Base-by-base conservation (phyloP, 2,329 filamentous ascomycete genomes). In the Pseudocercospora musae region DNA sequence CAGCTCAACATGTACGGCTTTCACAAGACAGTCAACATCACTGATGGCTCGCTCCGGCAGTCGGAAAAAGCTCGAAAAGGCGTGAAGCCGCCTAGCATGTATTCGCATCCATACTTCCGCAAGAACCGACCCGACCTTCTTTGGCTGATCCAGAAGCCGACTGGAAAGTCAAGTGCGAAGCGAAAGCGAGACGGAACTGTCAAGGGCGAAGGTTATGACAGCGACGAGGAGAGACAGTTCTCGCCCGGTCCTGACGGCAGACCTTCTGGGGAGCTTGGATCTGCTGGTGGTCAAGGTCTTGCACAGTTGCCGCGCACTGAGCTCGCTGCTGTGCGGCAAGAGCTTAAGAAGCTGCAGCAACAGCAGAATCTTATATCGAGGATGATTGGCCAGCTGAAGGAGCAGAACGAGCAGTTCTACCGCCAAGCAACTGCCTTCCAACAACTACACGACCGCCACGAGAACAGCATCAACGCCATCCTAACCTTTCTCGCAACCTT, bases 391-490 rank as follows among this genome's bases (percentile, higher is more conserved):
- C 87, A 90, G 60, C 80, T 98, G 62, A 89, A 92, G 59, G 86
- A 89, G 63, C 93, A 97, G 71, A 95, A 98, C 73, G 88, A 92
- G 64, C 88, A 94, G 65, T 84, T 97, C 29, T 96, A 93, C 71
- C 89, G 90, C 60, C 92, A 97, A 76, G 93, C 94, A 0, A 84
- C 90, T 49, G 88, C 90, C 62, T 97, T 97, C 74, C 93, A 98
- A 76, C 90, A 87, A 62, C 87, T 96, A 73, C 94, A 98, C 73
- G 92, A 94, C 69, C 88, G 95, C n/a, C 95, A 99, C 72, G 95
- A 99, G 74, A 96, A 94, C 74, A 97, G 94, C 0, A 98, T 99
- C 77, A 98, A 97, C 73, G 94, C 94, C n/a, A 98, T 99, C 65
- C 84, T 99, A 46, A 96, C 93, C 55, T 98, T 99, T 76, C 84